Evolutionary conservation across 2,329 filamentous ascomycete species (phyloP).

Genomic region (Fusarium sp.): DNA sequence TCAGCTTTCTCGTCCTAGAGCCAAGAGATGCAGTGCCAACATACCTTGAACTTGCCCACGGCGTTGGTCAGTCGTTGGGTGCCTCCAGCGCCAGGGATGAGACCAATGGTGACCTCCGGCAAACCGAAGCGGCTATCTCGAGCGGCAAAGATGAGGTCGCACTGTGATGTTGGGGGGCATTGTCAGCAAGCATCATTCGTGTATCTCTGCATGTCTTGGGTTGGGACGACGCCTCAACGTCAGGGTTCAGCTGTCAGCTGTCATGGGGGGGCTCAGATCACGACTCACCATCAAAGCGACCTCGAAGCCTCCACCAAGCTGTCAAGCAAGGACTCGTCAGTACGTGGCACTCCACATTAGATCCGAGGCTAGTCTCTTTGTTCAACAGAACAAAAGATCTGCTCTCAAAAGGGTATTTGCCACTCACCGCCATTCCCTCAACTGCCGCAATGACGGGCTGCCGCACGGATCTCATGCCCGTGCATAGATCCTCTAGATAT

Average conservation of each 20-base stretch:
- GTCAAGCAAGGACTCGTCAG: constrained; percentile 19
- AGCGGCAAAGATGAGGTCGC: constrained; percentile 55
- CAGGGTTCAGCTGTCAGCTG: constrained; percentile 5
- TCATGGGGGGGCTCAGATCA: background rate
- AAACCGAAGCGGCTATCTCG: constrained; percentile 52
- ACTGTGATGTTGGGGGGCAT: constrained; percentile 39
- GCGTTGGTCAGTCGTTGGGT: constrained; percentile 55
- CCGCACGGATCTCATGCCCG: constrained; percentile 48
- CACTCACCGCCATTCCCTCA: constrained; percentile 62
- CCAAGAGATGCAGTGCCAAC: background rate
- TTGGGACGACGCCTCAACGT: background rate
- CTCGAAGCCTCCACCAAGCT: constrained; percentile 65
- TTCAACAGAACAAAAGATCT: background rate
- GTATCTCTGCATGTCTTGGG: background rate
- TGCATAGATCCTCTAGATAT: constrained; percentile 57
- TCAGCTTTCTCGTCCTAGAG: background rate
- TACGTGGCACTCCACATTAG: constrained; percentile 7
- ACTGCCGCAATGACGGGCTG: constrained; percentile 64
- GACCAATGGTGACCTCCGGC: constrained; percentile 55
- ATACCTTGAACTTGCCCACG: constrained; percentile 56
- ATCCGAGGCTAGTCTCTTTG: background rate
- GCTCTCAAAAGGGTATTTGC: background rate
- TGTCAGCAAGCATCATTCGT: background rate
- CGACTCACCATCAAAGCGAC: constrained; percentile 58
- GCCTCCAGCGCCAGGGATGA: constrained; percentile 56